Base-by-base conservation (phyloP, 148 eudicot genomes). In the Arbutus unedo region DNA sequence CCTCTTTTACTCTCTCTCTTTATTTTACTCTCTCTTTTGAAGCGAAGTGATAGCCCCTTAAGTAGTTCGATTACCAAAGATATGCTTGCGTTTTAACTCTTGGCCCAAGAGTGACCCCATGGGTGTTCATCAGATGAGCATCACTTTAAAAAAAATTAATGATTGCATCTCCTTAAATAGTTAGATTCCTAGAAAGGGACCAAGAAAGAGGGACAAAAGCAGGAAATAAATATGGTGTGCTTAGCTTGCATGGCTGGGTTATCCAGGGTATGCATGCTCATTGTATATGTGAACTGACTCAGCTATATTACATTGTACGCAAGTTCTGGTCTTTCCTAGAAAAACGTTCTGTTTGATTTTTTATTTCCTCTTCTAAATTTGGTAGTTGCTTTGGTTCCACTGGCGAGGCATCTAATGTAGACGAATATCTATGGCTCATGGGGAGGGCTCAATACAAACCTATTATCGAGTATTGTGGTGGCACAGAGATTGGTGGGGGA, bases 401-500 rank as follows among this genome's bases (percentile, higher is more conserved):
- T 74, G 99, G 99, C 56, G 99, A 96, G 89, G 99, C 99, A 56
- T 96, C 99, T 49, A 93, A 81, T 89, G 96, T 89, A 16, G 97
- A 96, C 87, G 99, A 96, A 84, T 89, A 93, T 82, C 91, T 96
- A 43, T 96, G 99, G 99, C 91, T 96, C 78, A 94, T 94, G 98
- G 97, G 98, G 68, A 91, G 98, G 90, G 97, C 98, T 18, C 59
- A 55, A 66, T 96, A 93, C 89, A 96, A 96, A 89, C 99, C 99
- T 64, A 83, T 96, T 54, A 93, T 96, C 57, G 99, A 96, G 90
- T 90, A 86, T 82, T 96, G 99, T 83, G 99, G 99, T 73, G 99
- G 99, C 82, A 96, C 99, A 49, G 99, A 96, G 87, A 92, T 96
- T 78, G 99, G 98, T 79, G 98, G 99, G 86, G 98, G 93, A 74